Evolutionary conservation across 1,284 basidiomycete genomes (phyloP), one percentile per base, ranked within the genome.

Genomic region (Trichosporon sp.): DNA sequence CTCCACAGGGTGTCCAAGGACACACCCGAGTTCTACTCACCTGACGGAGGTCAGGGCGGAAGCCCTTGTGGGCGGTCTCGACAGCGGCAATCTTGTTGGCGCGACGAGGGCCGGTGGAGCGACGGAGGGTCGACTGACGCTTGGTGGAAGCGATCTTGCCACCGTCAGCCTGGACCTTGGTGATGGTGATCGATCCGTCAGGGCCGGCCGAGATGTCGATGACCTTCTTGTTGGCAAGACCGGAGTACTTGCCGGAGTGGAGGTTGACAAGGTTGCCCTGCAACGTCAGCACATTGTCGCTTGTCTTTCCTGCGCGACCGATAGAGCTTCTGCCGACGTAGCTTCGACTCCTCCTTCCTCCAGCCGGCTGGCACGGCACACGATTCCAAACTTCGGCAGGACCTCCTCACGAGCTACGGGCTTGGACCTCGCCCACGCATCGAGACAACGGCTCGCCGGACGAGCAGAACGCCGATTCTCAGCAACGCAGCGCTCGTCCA

Each of bases 231-330:
- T 94, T 92, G 74, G 88, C 87, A 70, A 94, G 83, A 69, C 91
- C 91, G 66, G 92, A 94, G 85, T 86, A 93, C 80, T 93, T 94
- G 85, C 86, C 84, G 31, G 92, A 93, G 84, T 93, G 89, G 72
- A 91, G 74, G 84, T 91, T 93, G 66, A 84, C 82, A 78, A 93
- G 86, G 85, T 94, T 94, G 71, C 89, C 91, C 89, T 92, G 72
- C 31, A 62, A 11, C 31, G 64, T 62, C 16, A 61, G 64, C 54
- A 58, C 5, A 33, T 4, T 13, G 16, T 32, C 19, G 27, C 11
- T 11, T 8, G 11, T 14, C n/a, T 19, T 25, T 60, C 10, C 31
- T 25, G 25, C 34, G 10, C 13, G 16, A 29, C 49, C 49, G 49
- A 29, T 54, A 54, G 49, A 52, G 49, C 49, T 54, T 4, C 2